Conservation (phyloP, 2,329 filamentous ascomycete genomes). For the Exophiala sideris region DNA sequence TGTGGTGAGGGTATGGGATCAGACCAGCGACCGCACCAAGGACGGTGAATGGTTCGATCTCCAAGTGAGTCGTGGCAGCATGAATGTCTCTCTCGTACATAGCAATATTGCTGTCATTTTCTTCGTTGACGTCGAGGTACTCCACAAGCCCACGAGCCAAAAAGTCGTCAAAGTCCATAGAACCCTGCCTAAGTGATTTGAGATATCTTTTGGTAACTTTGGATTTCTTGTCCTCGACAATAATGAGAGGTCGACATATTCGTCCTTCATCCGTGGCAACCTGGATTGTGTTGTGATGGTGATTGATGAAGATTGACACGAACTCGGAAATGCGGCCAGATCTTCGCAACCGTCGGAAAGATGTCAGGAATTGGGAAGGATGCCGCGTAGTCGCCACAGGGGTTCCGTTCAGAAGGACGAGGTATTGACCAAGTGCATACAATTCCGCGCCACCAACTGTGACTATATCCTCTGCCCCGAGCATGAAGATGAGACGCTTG, state of each 20-base stretch:
- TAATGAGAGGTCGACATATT: slow-evolving; percentile 92
- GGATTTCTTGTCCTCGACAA: slow-evolving; percentile 83
- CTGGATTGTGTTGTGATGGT: slow-evolving; percentile 85
- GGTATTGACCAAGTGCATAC: slow-evolving; percentile 77
- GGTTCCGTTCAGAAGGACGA: slow-evolving; percentile 94
- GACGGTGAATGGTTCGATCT: slow-evolving; percentile 97
- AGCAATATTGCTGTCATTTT: slow-evolving; percentile 92
- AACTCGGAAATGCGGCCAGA: slow-evolving; percentile 93
- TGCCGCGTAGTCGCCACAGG: slow-evolving; percentile 82
- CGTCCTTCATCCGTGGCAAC: slow-evolving; percentile 96
- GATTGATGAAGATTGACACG: slow-evolving; percentile 93
- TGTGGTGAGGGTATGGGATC: slow-evolving; percentile 97
- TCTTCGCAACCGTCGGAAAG: slow-evolving; percentile 80
- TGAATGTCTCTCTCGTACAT: slow-evolving; percentile 83
- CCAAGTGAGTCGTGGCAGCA: slow-evolving; percentile 82
- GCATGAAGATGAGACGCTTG: slow-evolving; percentile 76
- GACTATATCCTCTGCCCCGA: slow-evolving; percentile 80
- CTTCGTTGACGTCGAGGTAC: slow-evolving; percentile 94
- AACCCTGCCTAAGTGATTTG: slow-evolving; percentile 75
- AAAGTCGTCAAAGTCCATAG: slow-evolving; percentile 90
- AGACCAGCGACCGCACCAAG: slow-evolving; percentile 92
- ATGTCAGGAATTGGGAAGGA: slow-evolving; percentile 79
- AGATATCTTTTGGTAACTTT: slow-evolving; percentile 77
- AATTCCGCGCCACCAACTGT: slow-evolving; percentile 81
- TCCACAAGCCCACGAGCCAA: slow-evolving; percentile 85